Base-by-base conservation (phyloP, 1,139 yeast genomes). In the Saccharomycopsis crataegensis region DNA sequence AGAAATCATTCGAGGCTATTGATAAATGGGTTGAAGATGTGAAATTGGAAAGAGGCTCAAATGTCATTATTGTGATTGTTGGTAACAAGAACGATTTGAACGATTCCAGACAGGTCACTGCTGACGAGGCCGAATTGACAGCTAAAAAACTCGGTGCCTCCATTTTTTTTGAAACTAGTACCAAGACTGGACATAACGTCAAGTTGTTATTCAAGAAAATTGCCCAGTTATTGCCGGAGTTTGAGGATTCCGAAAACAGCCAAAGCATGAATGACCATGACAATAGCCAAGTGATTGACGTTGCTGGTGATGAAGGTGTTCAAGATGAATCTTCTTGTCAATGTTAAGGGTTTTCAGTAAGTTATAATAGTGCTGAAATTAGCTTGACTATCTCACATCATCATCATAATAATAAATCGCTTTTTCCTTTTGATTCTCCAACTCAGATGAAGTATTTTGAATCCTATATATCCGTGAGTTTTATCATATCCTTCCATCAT, bases 181-280 rank as follows among this genome's bases (percentile, higher is more conserved):
- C 98, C 36, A 93, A 91, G 70, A 93, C 93, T 50, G 96, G 96
- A 47, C 87, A 90, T 67, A 93, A 93, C 64, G 96, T 93, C 53
- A 91, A 93, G 70, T 78, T 82, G 55, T 73, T 93, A 60, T 93
- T 93, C 71, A 88, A 90, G 66, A 87, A 85, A 65, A 87, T 93
- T 59, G 99, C 98, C 11, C 87, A 86, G 66, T 82, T 89, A 54
- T 76, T 93, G 60, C 98, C 98, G 2, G 97, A 93, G 55, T 83
- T 87, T 64, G 87, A 83, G 60, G 76, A 73, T 14, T 28, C 36
- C 38, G 40, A 36, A 16, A 46, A 32, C 11, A n/a, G 11, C 28
- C 28, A 22, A 22, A 47, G 43, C 22, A 44, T 44, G 9, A 38
- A 33, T 28, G 51, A 53, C 9, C 48, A 34, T n/a, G 56, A 55